phyloP scores from a whole-genome alignment of 805 yeast genomes.

The Allodekkera sacchari region DNA sequence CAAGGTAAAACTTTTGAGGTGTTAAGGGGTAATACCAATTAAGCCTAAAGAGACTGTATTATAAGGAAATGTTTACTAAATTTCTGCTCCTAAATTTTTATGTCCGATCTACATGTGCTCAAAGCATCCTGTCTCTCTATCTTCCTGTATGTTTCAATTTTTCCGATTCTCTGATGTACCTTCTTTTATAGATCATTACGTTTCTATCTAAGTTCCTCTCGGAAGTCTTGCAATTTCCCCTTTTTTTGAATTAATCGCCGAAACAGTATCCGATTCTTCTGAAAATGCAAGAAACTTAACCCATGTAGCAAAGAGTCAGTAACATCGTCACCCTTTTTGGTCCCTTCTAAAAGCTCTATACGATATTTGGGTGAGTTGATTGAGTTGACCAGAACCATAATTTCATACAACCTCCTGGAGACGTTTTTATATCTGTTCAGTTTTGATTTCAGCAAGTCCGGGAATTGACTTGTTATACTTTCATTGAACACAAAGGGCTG shows the following conservation, averaged over 20 bases:
- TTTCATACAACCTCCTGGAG: slow-evolving; percentile 17
- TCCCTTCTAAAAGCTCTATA: slow-evolving; percentile 7
- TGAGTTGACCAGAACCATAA: slow-evolving; percentile 17
- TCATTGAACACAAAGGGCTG: neutral
- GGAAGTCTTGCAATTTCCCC: neutral
- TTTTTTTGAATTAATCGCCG: neutral
- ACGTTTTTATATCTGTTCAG: slow-evolving; percentile 1
- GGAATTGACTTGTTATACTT: neutral
- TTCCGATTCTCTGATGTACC: too few species aligned
- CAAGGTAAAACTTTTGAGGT: slow-evolving; percentile 18
- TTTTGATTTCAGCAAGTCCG: neutral
- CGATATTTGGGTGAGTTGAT: slow-evolving; percentile 6
- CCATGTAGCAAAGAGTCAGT: slow-evolving; percentile 62
- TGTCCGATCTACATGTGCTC: too few species aligned
- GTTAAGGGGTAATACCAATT: slow-evolving; percentile 12
- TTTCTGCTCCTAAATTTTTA: too few species aligned
- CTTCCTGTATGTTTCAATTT: neutral
- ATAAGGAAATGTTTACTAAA: too few species aligned
- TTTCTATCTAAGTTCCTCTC: too few species aligned
- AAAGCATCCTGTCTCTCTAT: too few species aligned
- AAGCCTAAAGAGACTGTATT: too few species aligned
- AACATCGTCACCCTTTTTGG: slow-evolving; percentile 51
- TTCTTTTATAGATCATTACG: too few species aligned
- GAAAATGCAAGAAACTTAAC: slow-evolving; percentile 40
- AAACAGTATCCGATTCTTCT: slow-evolving; percentile 11